Base-by-base conservation (phyloP, 805 yeast species). In the Ogataea glucozyma region DNA sequence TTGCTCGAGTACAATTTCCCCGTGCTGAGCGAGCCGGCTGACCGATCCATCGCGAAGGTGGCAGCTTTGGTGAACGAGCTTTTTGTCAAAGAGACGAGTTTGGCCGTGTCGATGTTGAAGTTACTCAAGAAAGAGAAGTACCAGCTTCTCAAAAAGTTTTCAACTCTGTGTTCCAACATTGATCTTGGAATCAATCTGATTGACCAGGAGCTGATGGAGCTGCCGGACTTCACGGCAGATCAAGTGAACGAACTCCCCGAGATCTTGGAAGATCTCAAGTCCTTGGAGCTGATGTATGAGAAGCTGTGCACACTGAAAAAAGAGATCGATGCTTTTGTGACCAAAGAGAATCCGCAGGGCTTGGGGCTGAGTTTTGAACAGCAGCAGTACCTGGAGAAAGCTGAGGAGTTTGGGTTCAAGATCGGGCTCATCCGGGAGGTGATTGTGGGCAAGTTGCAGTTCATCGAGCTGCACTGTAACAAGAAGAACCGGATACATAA, bases 381-480 rank as follows among this genome's bases (percentile, higher is more conserved):
- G 30, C 17, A 24, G 4, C 52, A 47, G 31, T 43, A 43, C 20
- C 26, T 40, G 31, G 21, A 32, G n/a, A 46, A 44, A 8, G 60
- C 61, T 38, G 65, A 62, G 11, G 75, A 71, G 40, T 60, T 71
- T 8, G 67, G 60, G 27, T 65, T 59, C 44, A 69, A 70, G 47
- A 58, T 67, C 10, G 60, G 51, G 6, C 57, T 70, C 21, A 63
- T 71, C n/a, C 58, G 62, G 38, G 60, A 63, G 8, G 54, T 68
- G 11, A 62, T 72, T 12, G 57, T 61, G 17, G 70, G 67, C 46
- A 69, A 70, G 42, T 57, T 72, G 32, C 57, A 67, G 29, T 72
- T 72, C 49, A 60, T 73, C 16, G 75, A 73, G 42, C 55, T 57
- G 37, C 75, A 73, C 47, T 58, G 66, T 40, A 61, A 43, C 12